Evolutionary conservation across 371 early-diverging fungal species (phyloP), one percentile per base, ranked within the genome.

Genomic region (Lichtheimia hyalospora): DNA sequence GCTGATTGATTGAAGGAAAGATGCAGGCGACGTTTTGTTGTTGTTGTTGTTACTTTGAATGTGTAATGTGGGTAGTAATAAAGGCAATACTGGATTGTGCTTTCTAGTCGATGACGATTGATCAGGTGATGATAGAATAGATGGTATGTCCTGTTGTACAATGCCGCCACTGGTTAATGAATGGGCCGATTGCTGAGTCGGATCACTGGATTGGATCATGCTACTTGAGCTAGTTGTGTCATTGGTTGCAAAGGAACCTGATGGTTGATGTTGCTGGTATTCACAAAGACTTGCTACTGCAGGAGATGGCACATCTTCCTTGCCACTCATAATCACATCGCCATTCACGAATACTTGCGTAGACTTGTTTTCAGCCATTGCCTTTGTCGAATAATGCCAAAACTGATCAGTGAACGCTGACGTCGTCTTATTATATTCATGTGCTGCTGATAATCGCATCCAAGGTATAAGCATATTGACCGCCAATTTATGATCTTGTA

Each of bases 271-370:
- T 6, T 55, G 56, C 15, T 39, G 28, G 10, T 27, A 34, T 8
- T 34, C 34, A 34, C 34, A 20, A 50, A 48, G 48, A 21, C 50
- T 20, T 14, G 49, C 23, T 23, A 41, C 27, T 34, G 34, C 57
- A 3, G 18, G 23, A 15, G 58, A 58, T 24, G 21, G 41, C 0
- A 40, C 20, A 20, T 18, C 18, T 8, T 34, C 34, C 10, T 34
- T 34, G 34, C 6, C 8, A 8, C 34, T 2, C 34, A 42, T 54
- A 12, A 28, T 34, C 15, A 60, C 43, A 25, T 41, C 41, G 0
- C 60, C 60, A 50, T 44, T 52, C 14, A 52, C 60, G 5, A 52
- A 60, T 4, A 60, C 60, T 27, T 53, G 49, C 5, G 60, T 60
- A 15, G 53, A 60, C 15, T 44, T 18, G 18, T 28, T 50, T 4